Percentiles rank a stretch among this genome's conserved stretches.
These are phyloP conservation scores for Neodidymelliopsis sp. DNA, from an alignment of 2,329 filamentous ascomycete genomes.

Conservation along the genomic window DNA sequence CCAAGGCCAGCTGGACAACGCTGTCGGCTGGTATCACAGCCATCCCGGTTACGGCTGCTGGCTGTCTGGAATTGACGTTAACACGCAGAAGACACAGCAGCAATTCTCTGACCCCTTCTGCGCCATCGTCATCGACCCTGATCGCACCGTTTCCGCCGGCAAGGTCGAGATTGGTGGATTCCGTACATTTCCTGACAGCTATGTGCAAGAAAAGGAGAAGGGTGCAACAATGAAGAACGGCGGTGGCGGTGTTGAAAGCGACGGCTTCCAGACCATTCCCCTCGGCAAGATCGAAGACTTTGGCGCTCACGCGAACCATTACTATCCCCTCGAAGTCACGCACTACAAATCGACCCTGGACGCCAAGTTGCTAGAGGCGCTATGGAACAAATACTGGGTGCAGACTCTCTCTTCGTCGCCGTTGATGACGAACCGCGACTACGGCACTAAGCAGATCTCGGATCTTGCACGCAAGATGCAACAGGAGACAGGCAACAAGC, in stretches of 20 bases:
- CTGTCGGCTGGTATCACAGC: constrained; percentile 97
- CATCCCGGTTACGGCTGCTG: constrained; percentile 98
- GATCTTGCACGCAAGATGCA: constrained; percentile 85
- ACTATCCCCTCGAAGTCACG: constrained; percentile 90
- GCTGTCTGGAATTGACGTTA: constrained; percentile 95
- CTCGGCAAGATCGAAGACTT: constrained; percentile 96
- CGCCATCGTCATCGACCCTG: constrained; percentile 94
- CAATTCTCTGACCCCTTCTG: constrained; percentile 88
- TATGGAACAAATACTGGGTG: constrained; percentile 99
- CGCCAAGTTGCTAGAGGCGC: constrained; percentile 79
- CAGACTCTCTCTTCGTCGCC: constrained; percentile 92
- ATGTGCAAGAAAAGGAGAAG: constrained; percentile 58
- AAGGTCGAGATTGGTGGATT: constrained; percentile 99
- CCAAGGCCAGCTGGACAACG: constrained; percentile 83
- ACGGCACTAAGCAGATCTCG: constrained; percentile 87
- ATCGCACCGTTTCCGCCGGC: constrained; percentile 91
- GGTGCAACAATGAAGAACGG: constrained; percentile 36
- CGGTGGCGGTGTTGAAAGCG: constrained; percentile 54
- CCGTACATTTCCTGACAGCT: constrained; percentile 81
- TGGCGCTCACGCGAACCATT: constrained; percentile 86
- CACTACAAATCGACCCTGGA: constrained; percentile 96
- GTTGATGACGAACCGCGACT: constrained; percentile 90
- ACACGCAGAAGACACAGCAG: constrained; percentile 87
- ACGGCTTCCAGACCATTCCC: constrained; percentile 80
- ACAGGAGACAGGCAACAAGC: constrained; percentile 63